Evolutionary conservation across 2,329 filamentous ascomycete genomes (phyloP), one percentile per base, ranked within the genome.

Genomic region (Metarhizium guizhouense): DNA sequence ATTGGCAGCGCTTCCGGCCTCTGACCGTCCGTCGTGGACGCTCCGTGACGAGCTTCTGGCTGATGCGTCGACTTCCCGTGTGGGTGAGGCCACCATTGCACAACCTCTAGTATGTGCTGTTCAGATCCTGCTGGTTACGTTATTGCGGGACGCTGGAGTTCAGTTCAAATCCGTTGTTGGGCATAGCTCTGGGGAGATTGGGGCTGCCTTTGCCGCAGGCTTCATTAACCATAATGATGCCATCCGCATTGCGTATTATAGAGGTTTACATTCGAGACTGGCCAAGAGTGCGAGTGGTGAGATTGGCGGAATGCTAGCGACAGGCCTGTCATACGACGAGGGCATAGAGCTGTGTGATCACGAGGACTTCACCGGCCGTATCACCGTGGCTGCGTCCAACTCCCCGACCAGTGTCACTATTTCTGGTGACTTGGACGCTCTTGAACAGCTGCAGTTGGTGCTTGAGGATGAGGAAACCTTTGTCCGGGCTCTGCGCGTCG

Each of bases 121-220:
- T n/a, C 76, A 78, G 59, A 61, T 78, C 8, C 72, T 63, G 1
- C 61, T 78, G 1, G 66, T 74, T 0, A 67, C 73, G 5, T 62
- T 74, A 1, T 64, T 77, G 6, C 51, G 51, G 1, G 57, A 56
- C 6, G 65, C 63, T 52, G 65, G 68, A 6, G 58, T 75, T 20
- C 47, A 42, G 3, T 67, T 70, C 0, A 47, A 59, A 16, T 65
- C 63, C 2, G 68, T 71, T 3, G 66, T 72, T 6, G 73, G 73
- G 3, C 74, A 76, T 55, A 73, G 70, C 0, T 68, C 63, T 2
- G 73, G 74, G 1, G 73, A 75, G 57, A 73, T 75, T 42, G 72
- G 66, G 0, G 73, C 72, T 1, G 72, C 72, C 0, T 75, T 73
- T 54, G 68, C 70, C 1, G 65, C 68, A 0, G 72, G 16, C 4